These are phyloP conservation scores for Ophiostoma fasciatum DNA, from an alignment of 2,329 filamentous ascomycete genomes.

Conservation along the genomic window DNA sequence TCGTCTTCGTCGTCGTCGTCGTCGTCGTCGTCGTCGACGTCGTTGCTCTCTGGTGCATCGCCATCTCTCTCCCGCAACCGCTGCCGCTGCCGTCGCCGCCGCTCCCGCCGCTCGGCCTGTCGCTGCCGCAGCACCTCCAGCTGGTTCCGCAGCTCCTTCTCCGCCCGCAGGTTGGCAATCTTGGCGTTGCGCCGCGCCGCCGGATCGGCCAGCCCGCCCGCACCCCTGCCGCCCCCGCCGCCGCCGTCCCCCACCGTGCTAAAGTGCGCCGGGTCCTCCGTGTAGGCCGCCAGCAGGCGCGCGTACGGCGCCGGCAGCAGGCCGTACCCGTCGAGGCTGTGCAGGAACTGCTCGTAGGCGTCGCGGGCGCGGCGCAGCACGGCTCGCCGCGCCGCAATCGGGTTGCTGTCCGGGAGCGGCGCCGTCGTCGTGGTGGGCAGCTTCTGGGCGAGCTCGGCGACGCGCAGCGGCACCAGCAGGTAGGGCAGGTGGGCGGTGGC, in stretches of 20 bases:
- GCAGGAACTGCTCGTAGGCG: constrained; percentile 66
- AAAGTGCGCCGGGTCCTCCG: constrained; percentile 57
- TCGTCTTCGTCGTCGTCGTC: constrained; percentile 59
- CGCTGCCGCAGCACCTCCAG: constrained; percentile 44
- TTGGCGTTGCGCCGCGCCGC: constrained; percentile 65
- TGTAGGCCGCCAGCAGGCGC: constrained; percentile 57
- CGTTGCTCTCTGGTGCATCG: not conserved
- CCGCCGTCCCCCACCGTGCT: constrained; percentile 44
- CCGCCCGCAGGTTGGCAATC: constrained; percentile 69
- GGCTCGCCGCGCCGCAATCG: constrained; percentile 38
- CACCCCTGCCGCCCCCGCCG: constrained; percentile 5
- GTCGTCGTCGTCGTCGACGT: constrained; percentile 14
- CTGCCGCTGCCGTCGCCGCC: constrained; percentile 2
- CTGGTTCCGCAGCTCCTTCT: constrained; percentile 72
- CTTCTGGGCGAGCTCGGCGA: constrained; percentile 66
- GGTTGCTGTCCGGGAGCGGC: constrained; percentile 6
- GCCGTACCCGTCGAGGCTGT: constrained; percentile 62
- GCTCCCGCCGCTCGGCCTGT: constrained; percentile 15
- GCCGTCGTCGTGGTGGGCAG: constrained; percentile 31
- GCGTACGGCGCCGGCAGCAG: constrained; percentile 51
- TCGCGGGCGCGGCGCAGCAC: constrained; percentile 49
- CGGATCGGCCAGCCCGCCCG: constrained; percentile 27
- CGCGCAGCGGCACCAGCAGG: constrained; percentile 59
- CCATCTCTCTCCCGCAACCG: too few species aligned
- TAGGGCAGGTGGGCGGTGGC: constrained; percentile 76